Base-by-base conservation (phyloP, 2,329 filamentous ascomycete genomes). In the Didymella arachidicola region DNA sequence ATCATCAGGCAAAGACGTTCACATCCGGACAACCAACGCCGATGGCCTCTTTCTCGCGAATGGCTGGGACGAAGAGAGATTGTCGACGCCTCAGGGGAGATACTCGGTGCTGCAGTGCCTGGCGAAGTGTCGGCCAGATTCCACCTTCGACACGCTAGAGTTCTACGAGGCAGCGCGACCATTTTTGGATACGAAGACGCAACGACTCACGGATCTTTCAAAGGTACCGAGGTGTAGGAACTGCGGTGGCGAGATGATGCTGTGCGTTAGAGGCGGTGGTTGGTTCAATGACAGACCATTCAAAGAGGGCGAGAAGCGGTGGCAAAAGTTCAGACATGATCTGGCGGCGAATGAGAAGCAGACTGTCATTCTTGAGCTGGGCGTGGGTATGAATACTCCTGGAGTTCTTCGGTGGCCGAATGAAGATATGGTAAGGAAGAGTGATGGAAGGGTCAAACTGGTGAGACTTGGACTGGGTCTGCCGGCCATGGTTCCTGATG, bases 11-110 rank as follows among this genome's bases (percentile, higher is more conserved):
- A 59, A 64, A 11, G 57, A 65, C 8, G 61, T 61, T 8, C 72
- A 72, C 30, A 56, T 77, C 12, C 67, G 74, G 8, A 77, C 75
- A 1, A 72, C 69, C 2, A 77, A 77, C 49, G 73, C 72, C 2
- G 74, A 77, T 38, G 68, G 72, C 2, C 57, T 76, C 3, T 77
- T 77, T 42, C 27, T 70, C 14, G 62, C 64, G 0, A 69, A 74
- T 36, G 72, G 71, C 0, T 72, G 72, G 62, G 29, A 53, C 0
- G 54, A 60, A 4, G 63, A 63, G 11, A 59, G 51, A 7, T 51
- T 75, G 2, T 70, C 72, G 0, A 76, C 72, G 11, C 74, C 74
- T 0, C 74, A 76, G 51, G 73, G 74, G 0, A 59, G 67, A 0
- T 77, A 76, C 38, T 53, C 63, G 0, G 58, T 73, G 2, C 54